These are phyloP conservation scores for Xerocomellus chrysenteron DNA, from an alignment of 768 basidiomycete genomes.

Conservation along the genomic window DNA sequence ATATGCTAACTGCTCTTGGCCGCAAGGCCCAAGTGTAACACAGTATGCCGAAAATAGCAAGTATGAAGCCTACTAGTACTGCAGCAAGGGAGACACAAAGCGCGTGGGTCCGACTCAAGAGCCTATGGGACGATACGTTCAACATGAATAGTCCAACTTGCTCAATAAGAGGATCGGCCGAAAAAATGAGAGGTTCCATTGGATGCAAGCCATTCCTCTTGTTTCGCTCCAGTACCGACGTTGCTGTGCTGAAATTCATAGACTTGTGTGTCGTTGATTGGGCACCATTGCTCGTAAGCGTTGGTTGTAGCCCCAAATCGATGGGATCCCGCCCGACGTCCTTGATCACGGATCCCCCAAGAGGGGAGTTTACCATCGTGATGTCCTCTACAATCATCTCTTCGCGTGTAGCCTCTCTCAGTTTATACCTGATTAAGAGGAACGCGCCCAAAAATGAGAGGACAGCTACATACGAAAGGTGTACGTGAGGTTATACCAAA, in stretches of 20 bases:
- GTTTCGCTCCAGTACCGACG: background rate
- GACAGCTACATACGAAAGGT: conserved; percentile 27
- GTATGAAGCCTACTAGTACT: conserved; percentile 45
- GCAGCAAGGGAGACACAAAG: conserved; percentile 45
- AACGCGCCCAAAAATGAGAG: conserved; percentile 58
- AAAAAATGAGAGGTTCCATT: conserved; percentile 41
- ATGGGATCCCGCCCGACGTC: conserved; percentile 14
- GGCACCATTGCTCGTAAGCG: too few relatives aligned
- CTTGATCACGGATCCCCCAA: background rate
- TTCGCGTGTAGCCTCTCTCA: conserved; percentile 51
- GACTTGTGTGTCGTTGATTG: background rate
- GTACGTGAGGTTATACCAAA: background rate
- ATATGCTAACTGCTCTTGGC: too few relatives aligned
- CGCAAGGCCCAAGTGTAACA: conserved; percentile 52
- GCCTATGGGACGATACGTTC: conserved; percentile 36
- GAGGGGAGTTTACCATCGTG: conserved; percentile 18
- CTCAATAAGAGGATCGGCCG: conserved; percentile 48
- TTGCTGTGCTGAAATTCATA: background rate
- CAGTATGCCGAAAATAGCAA: conserved; percentile 13
- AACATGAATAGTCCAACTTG: conserved; percentile 52
- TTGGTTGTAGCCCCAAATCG: background rate
- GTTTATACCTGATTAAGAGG: conserved; percentile 52
- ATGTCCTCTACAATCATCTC: conserved; percentile 40
- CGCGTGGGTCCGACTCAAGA: conserved; percentile 50
- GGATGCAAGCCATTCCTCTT: background rate